A percentile compares a stretch with the other conserved stretches of the same genome.
Evolutionary conservation across 2,329 filamentous ascomycete genomes (phyloP).

Genomic region (Cercospora brassicicola): DNA sequence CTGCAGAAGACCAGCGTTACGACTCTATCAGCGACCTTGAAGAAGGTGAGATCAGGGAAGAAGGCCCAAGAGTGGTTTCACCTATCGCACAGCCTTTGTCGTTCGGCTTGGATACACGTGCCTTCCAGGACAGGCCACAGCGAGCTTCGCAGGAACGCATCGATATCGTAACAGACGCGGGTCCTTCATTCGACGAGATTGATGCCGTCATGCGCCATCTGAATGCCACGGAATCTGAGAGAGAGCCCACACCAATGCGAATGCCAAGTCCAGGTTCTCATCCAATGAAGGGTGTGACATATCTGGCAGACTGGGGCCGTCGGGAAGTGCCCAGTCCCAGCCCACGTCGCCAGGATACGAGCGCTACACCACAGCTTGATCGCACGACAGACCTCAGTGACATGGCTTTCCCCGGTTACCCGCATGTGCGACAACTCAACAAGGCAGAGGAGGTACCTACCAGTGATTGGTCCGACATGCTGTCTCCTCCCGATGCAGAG

Average conservation of each 20-base stretch:
- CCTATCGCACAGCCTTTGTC: constrained; percentile 17
- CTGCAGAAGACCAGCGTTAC: constrained; percentile 20
- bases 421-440: constrained; percentile 61
- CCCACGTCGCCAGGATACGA: constrained; percentile 43
- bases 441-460: constrained; percentile 64
- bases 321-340: constrained; percentile 75
- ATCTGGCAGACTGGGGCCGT: constrained; percentile 44
- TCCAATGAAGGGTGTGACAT: constrained; percentile 35
- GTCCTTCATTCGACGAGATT: constrained; percentile 73
- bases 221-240: constrained; percentile 68
- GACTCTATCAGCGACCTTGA: constrained; percentile 38
- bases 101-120: constrained; percentile 11
- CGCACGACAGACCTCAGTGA: constrained; percentile 41
- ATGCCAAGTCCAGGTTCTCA: constrained; percentile 32
- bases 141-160: constrained; percentile 22
- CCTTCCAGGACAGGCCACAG: constrained; percentile 9
- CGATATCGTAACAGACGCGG: constrained; percentile 26
- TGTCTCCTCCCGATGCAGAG: constrained; percentile 77
- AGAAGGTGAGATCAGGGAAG: constrained; percentile 37
- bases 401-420: constrained; percentile 40
- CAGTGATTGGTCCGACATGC: constrained; percentile 89
- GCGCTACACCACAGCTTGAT: constrained; percentile 17
- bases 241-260: constrained; percentile 41
- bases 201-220: constrained; percentile 90
- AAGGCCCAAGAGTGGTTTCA: constrained; percentile 20